These are phyloP conservation scores for Citrus cavaleriei DNA, from an alignment of 345 rosid species.

Conservation along the genomic window DNA sequence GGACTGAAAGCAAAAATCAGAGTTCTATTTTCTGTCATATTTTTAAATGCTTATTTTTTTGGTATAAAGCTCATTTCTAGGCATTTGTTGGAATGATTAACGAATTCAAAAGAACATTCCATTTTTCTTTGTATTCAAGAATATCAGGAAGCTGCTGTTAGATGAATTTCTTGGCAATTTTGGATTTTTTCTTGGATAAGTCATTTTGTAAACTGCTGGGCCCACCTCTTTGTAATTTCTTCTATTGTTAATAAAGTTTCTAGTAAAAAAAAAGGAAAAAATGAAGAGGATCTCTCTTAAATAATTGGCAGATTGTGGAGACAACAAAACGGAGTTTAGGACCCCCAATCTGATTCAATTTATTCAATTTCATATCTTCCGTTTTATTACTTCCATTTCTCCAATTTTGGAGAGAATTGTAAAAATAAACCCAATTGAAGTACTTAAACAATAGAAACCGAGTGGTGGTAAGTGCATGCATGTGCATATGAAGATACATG, in stretches of 20 bases:
- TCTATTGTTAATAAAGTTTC: background rate
- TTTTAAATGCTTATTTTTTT: background rate
- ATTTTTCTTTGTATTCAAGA: background rate
- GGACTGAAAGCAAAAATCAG: too few species aligned
- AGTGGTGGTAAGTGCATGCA: background rate
- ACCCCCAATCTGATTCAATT: background rate
- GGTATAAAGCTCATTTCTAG: background rate
- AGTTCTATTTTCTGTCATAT: too few species aligned
- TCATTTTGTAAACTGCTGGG: background rate
- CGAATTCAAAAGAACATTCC: background rate
- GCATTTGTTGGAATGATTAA: background rate
- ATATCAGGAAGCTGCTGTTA: background rate
- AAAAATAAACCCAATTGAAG: background rate
- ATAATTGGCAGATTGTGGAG: background rate
- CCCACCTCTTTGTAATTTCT: background rate
- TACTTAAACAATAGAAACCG: background rate
- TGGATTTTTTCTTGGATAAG: background rate
- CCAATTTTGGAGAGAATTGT: background rate
- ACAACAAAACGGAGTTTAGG: too few species aligned
- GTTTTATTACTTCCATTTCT: background rate
- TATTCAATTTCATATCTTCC: background rate
- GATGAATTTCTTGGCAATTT: background rate
- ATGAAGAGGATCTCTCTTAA: too few species aligned
- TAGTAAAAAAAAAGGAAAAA: background rate
- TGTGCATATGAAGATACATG: background rate